A percentile compares a stretch with the other conserved stretches of the same genome.
Conservation (phyloP, 495 filamentous ascomycete species). For the Xylaria intraflava region DNA sequence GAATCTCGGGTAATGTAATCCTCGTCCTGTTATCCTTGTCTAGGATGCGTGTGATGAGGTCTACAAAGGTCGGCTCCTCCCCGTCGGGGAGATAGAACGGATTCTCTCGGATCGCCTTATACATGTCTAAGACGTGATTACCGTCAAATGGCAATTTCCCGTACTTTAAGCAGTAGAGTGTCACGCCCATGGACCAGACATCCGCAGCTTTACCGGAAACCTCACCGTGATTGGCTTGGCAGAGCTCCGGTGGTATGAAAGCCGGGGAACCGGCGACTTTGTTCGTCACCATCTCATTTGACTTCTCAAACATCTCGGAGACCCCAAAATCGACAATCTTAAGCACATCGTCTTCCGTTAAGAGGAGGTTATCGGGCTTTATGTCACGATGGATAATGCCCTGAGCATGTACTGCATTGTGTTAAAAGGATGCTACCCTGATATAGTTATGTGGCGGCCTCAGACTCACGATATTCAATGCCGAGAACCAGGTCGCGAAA, state of each 20-base stretch:
- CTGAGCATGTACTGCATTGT: conserved; percentile 69
- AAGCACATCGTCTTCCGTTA: conserved; percentile 83
- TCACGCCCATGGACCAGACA: conserved; percentile 98
- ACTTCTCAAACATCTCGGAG: conserved; percentile 95
- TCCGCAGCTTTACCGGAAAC: conserved; percentile 86
- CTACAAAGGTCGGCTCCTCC: conserved; percentile 55
- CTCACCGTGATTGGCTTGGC: conserved; percentile 79
- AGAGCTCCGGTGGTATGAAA: conserved; percentile 90
- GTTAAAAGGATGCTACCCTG: neutral
- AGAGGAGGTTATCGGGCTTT: conserved; percentile 91
- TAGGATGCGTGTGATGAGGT: conserved; percentile 61
- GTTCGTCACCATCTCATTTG: conserved; percentile 80
- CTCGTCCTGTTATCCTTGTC: conserved; percentile 73
- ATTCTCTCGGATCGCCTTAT: conserved; percentile 76
- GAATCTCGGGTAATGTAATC: conserved; percentile 72
- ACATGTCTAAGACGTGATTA: conserved; percentile 72
- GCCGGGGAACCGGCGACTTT: conserved; percentile 95
- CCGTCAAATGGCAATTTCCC: conserved; percentile 80
- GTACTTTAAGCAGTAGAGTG: conserved; percentile 86
- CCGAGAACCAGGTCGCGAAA: conserved; percentile 94
- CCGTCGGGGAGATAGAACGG: conserved; percentile 42
- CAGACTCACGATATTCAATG: conserved; percentile 76
- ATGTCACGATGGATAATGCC: conserved; percentile 96
- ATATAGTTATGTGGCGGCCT: conserved; percentile 1
- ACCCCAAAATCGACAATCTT: conserved; percentile 99